These are phyloP conservation scores for Penicillium macrosclerotiorum DNA, from an alignment of 495 filamentous ascomycete genomes.

Conservation along the genomic window DNA sequence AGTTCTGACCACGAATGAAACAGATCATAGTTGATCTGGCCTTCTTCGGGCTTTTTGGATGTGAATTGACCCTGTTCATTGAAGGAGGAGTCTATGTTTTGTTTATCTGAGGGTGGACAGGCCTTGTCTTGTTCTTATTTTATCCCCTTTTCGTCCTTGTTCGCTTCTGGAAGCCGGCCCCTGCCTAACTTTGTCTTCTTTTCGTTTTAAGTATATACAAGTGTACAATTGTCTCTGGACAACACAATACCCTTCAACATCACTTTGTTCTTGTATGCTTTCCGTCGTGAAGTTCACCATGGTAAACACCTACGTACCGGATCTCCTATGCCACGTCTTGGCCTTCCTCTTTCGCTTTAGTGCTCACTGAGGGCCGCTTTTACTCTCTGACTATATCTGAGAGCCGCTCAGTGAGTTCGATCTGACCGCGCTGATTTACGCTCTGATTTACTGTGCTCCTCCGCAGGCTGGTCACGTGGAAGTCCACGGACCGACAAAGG, in stretches of 20 bases:
- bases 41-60: not conserved
- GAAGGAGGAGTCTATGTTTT: not conserved
- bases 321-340: too few species aligned
- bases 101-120: not conserved
- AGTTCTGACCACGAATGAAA: not conserved
- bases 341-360: too few species aligned
- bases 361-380: too few species aligned
- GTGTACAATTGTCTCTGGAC: constrained; percentile 31
- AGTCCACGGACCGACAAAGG: too few species aligned
- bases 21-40: not conserved
- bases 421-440: too few species aligned
- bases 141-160: constrained; percentile 7
- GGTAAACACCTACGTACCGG: not conserved
- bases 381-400: too few species aligned
- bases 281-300: not conserved
- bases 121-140: constrained; percentile 4
- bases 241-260: constrained; percentile 25
- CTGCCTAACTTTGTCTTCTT: constrained; percentile 11
- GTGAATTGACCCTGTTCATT: not conserved
- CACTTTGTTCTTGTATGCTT: constrained; percentile 3
- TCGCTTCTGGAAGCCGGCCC: constrained; percentile 21
- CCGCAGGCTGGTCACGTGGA: too few species aligned
- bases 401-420: too few species aligned
- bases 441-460: too few species aligned
- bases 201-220: constrained; percentile 33